These are phyloP conservation scores for Trichoderma koningiopsis DNA, from an alignment of 2,329 filamentous ascomycete species.

Conservation along the genomic window DNA sequence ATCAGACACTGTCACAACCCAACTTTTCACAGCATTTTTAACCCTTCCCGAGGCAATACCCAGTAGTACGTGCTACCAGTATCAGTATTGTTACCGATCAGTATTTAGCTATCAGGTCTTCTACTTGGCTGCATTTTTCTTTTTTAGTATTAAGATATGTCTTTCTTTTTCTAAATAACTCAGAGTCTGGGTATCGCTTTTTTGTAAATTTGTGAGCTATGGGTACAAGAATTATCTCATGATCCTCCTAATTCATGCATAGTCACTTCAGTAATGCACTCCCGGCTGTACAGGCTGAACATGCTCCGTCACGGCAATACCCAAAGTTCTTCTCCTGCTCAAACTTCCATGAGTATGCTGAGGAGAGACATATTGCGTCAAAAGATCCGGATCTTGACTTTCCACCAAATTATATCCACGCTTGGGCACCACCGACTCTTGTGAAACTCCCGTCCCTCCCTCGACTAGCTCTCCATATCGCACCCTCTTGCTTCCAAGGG, in stretches of 20 bases:
- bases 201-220: background rate
- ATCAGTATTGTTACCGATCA: no score
- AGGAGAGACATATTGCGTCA: background rate
- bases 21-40: no score
- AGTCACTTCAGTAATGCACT: background rate
- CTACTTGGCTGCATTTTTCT: no score
- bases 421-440: background rate
- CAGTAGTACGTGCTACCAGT: no score
- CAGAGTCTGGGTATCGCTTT: background rate
- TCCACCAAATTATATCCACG: background rate
- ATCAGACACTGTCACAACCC: no score
- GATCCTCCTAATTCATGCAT: background rate
- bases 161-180: background rate
- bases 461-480: conserved; percentile 13
- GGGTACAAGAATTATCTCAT: background rate
- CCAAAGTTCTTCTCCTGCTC: background rate
- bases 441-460: background rate
- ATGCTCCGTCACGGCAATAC: background rate
- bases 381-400: background rate
- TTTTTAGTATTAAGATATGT: background rate
- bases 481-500: background rate
- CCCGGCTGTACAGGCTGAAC: background rate
- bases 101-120: no score
- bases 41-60: no score
- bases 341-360: background rate